Percentiles rank a stretch among this genome's conserved stretches.
Evolutionary conservation across 306 rosid genomes (phyloP).

Genomic region (Prunus padus): DNA sequence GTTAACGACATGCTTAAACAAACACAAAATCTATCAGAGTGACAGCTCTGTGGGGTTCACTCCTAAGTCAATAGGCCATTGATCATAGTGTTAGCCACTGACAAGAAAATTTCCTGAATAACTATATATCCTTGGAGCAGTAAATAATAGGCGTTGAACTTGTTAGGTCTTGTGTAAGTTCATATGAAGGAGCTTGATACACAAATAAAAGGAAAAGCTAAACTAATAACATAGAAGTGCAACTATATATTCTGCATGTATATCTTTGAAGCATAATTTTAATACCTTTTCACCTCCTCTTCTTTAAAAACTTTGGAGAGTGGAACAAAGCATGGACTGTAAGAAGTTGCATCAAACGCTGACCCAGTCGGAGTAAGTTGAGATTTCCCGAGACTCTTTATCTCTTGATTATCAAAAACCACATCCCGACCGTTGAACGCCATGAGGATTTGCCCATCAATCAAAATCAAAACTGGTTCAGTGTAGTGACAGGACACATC

Average conservation of each 20-base stretch:
- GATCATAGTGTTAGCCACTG: neutral
- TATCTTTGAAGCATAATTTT: neutral
- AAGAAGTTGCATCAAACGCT: neutral
- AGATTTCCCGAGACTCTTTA: neutral
- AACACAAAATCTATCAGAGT: neutral
- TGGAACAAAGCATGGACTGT: neutral
- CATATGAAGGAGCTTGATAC: neutral
- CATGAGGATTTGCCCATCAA: constrained; percentile 1
- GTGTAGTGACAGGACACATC: neutral
- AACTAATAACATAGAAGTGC: neutral
- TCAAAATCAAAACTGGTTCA: neutral
- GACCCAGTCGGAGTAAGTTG: neutral
- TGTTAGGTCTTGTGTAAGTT: neutral
- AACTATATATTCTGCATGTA: neutral
- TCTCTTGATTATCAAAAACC: neutral
- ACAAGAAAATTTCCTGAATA: neutral
- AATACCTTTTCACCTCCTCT: neutral
- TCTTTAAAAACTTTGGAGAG: neutral
- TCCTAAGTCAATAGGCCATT: neutral
- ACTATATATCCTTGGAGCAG: neutral
- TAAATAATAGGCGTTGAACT: neutral
- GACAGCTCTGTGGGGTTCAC: neutral
- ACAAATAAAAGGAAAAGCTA: neutral
- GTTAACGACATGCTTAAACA: neutral
- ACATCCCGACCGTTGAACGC: neutral